Conservation (phyloP, 108 stramenopile genomes). For the Cyclotella kingstonii region DNA sequence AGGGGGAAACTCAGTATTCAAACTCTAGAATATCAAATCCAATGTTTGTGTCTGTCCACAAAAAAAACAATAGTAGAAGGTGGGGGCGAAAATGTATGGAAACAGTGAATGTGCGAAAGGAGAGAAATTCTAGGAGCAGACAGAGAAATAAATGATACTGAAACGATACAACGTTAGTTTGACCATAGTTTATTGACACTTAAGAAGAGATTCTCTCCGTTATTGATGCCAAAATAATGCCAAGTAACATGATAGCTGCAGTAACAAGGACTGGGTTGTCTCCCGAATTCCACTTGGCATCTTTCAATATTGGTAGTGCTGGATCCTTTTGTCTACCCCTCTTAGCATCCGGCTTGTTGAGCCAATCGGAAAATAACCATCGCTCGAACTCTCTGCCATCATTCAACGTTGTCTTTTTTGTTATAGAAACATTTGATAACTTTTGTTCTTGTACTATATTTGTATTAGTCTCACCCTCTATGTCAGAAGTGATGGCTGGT, state of each 20-base stretch:
- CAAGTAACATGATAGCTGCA: conserved; percentile 61
- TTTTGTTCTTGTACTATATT: background rate
- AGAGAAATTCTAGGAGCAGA: no score
- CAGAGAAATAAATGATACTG: no score
- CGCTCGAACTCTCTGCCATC: conserved; percentile 66
- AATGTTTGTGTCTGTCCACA: no score
- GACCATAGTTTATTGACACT: no score
- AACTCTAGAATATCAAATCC: no score
- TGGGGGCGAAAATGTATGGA: no score
- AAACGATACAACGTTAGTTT: no score
- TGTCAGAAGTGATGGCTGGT: conserved; percentile 2
- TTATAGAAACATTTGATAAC: background rate
- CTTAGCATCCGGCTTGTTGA: conserved; percentile 44
- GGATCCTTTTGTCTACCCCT: conserved; percentile 74
- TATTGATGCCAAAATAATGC: conserved; percentile 60
- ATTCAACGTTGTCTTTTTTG: background rate
- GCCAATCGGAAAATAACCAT: conserved; percentile 85
- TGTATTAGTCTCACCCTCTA: conserved; percentile 2
- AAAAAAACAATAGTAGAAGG: no score
- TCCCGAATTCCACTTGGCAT: conserved; percentile 88
- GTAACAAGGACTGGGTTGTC: conserved; percentile 84
- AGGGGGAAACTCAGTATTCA: no score
- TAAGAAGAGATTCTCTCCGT: conserved; percentile 58
- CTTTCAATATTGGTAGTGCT: conserved; percentile 71
- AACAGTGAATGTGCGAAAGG: no score